Percentiles rank a stretch among this genome's conserved stretches.
Conservation (phyloP, 1,284 basidiomycete genomes). For the Malassezia nana region DNA sequence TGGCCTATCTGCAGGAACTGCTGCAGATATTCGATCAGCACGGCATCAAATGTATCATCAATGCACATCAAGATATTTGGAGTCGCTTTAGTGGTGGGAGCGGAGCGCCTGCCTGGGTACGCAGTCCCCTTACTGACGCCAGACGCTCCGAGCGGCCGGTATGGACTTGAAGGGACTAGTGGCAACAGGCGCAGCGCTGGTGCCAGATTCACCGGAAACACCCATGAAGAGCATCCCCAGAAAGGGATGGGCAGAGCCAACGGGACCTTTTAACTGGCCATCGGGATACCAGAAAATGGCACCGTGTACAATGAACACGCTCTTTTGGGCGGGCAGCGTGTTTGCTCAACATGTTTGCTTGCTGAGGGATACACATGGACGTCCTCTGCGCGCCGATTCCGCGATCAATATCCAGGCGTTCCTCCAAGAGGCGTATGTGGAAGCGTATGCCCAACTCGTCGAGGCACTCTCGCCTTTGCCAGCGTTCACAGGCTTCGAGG, state of each 20-base stretch:
- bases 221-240: constrained; percentile 3
- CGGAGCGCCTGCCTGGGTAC: constrained; percentile 57
- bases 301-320: constrained; percentile 49
- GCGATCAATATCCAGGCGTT: constrained; percentile 60
- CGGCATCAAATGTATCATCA: constrained; percentile 70
- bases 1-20: constrained; percentile 65
- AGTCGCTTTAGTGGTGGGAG: constrained; percentile 79
- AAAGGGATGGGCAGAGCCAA: constrained; percentile 21
- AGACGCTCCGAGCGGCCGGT: constrained; percentile 38
- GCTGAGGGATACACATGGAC: not conserved
- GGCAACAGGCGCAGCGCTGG: constrained; percentile 37
- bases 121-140: not conserved
- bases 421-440: constrained; percentile 71
- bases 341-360: constrained; percentile 61
- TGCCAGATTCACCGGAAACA: constrained; percentile 21
- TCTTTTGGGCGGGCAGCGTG: constrained; percentile 52
- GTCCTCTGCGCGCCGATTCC: constrained; percentile 9
- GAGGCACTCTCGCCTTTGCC: constrained; percentile 63
- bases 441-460: constrained; percentile 64
- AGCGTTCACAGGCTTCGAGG: constrained; percentile 77
- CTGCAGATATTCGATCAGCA: constrained; percentile 68
- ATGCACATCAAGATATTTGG: constrained; percentile 63
- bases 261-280: constrained; percentile 45
- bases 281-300: constrained; percentile 46
- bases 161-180: constrained; percentile 27